These are phyloP conservation scores for Rhynchosporium agropyri DNA, from an alignment of 2,329 filamentous ascomycete genomes.

Conservation along the genomic window DNA sequence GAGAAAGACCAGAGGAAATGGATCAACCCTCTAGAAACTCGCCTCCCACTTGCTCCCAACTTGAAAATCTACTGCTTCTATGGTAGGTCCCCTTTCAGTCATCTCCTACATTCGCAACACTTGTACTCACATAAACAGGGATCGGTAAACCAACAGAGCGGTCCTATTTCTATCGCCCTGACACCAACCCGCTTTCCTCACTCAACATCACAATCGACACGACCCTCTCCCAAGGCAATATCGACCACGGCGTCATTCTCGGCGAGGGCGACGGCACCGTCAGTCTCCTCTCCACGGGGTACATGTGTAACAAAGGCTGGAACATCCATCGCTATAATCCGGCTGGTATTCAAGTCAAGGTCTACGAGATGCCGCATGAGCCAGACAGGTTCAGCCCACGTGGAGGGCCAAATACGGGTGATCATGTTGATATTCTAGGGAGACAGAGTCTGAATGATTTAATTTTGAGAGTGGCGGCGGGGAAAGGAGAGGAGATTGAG, in stretches of 20 bases:
- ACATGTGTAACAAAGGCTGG: constrained; percentile 98
- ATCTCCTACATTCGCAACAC: background rate
- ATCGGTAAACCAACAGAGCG: constrained; percentile 93
- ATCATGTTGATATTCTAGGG: constrained; percentile 96
- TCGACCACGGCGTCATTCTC: constrained; percentile 90
- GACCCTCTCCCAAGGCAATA: constrained; percentile 57
- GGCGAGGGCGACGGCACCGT: constrained; percentile 97
- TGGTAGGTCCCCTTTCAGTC: constrained; percentile 46
- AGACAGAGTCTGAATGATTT: constrained; percentile 88
- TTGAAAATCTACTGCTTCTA: constrained; percentile 99
- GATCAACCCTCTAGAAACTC: constrained; percentile 91
- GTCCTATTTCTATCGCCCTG: constrained; percentile 81
- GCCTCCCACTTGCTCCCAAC: constrained; percentile 82
- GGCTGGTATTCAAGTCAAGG: constrained; percentile 75
- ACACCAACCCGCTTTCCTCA: constrained; percentile 65
- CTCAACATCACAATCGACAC: constrained; percentile 78
- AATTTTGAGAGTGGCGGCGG: constrained; percentile 82
- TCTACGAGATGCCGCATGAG: constrained; percentile 96
- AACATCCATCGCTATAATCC: constrained; percentile 93
- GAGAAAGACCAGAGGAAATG: constrained; percentile 79
- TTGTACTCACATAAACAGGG: constrained; percentile 43
- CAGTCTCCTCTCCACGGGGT: constrained; percentile 85
- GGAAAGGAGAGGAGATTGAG: constrained; percentile 76
- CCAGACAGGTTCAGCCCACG: constrained; percentile 89
- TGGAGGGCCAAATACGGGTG: constrained; percentile 70